These are phyloP conservation scores for Zygosaccharomyces lentus DNA, from an alignment of 805 yeast genomes.

Conservation along the genomic window DNA sequence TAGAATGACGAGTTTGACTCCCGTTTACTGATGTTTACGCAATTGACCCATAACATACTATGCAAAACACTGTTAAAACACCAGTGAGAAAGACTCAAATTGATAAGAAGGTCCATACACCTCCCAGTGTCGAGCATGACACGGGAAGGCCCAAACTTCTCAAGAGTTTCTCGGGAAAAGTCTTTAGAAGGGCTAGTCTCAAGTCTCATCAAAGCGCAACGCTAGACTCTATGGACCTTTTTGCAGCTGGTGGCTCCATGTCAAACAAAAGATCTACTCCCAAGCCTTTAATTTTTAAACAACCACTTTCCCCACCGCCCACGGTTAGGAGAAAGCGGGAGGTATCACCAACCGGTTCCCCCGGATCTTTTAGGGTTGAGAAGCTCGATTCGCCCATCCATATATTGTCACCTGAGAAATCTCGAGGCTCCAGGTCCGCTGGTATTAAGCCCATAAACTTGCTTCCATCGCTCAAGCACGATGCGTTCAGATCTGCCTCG, in stretches of 20 bases:
- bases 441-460: conserved; percentile 6
- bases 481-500: conserved; percentile 2
- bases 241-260: conserved; percentile 13
- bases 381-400: conserved; percentile 14
- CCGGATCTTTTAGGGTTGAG: background rate
- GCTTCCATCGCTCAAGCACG: conserved; percentile 5
- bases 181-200: conserved; percentile 21
- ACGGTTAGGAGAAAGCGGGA: conserved; percentile 14
- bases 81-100: conserved; percentile 3
- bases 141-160: conserved; percentile 21
- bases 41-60: background rate
- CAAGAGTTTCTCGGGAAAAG: conserved; percentile 27
- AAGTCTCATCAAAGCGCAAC: conserved; percentile 7
- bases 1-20: conserved; percentile 43
- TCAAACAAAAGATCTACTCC: conserved; percentile 21
- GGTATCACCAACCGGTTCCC: background rate
- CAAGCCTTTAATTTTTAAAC: conserved; percentile 19
- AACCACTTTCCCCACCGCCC: conserved; percentile 28
- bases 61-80: conserved; percentile 9
- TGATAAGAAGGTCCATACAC: conserved; percentile 30
- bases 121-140: conserved; percentile 31
- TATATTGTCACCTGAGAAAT: conserved; percentile 6
- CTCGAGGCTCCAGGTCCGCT: background rate
- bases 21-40: conserved; percentile 15
- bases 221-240: conserved; percentile 5